Conservation (phyloP, 2,329 filamentous ascomycete species). For the Cercospora janseana region DNA sequence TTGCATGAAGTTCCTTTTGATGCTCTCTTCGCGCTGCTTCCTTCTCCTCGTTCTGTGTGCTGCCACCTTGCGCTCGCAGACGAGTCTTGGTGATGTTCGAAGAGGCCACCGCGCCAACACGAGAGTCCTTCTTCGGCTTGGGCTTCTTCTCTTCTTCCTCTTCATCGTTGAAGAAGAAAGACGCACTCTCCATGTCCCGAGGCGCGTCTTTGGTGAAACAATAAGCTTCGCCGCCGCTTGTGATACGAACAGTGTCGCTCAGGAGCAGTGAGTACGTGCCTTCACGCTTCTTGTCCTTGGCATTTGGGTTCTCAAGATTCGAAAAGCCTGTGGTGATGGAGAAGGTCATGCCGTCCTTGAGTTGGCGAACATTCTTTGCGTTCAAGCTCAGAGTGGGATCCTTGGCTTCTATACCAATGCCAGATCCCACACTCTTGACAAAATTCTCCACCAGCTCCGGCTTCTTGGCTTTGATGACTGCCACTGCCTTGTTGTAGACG, state of each 20-base stretch:
- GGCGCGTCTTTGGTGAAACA: constrained; percentile 93
- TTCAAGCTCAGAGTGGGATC: constrained; percentile 82
- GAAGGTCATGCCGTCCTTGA: constrained; percentile 97
- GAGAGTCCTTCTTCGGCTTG: constrained; percentile 82
- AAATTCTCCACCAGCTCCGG: constrained; percentile 95
- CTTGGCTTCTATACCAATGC: constrained; percentile 87
- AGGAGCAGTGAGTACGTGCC: constrained; percentile 86
- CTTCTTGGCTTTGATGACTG: constrained; percentile 81
- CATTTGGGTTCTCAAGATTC: constrained; percentile 80
- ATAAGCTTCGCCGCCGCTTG: constrained; percentile 66
- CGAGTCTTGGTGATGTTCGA: constrained; percentile 96
- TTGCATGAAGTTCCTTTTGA: constrained; percentile 81
- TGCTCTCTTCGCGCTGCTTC: constrained; percentile 85
- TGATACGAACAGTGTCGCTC: constrained; percentile 89
- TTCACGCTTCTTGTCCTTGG: constrained; percentile 80
- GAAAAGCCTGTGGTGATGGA: constrained; percentile 85
- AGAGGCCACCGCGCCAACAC: constrained; percentile 81
- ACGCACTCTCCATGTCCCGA: constrained; percentile 87
- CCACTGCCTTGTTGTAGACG: constrained; percentile 82
- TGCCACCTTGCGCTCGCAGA: constrained; percentile 83
- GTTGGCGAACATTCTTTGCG: constrained; percentile 74
- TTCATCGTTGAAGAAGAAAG: constrained; percentile 98
- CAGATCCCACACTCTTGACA: constrained; percentile 84
- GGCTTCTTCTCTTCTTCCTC: constrained; percentile 80
- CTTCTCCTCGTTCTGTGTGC: constrained; percentile 83